Evolutionary conservation across 495 filamentous ascomycete genomes (phyloP).

Genomic region (Hyaloscypha finlandica): DNA sequence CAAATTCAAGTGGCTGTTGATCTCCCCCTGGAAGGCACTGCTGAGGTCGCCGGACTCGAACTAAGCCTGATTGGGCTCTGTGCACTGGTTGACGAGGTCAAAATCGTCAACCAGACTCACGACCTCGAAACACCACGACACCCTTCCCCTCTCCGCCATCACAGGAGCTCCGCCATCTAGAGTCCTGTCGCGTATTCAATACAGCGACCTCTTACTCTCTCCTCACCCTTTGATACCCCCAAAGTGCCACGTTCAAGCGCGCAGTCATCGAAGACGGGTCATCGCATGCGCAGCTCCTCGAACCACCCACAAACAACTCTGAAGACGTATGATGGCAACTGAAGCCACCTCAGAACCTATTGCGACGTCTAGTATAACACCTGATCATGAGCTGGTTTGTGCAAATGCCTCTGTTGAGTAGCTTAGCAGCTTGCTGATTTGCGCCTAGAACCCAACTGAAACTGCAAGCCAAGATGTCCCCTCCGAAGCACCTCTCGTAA

Average conservation of each 20-base stretch:
- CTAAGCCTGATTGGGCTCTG: no score
- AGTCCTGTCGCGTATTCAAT: constrained; percentile 18
- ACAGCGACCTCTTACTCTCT: constrained; percentile 25
- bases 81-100: no score
- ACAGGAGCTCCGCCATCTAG: constrained; percentile 25
- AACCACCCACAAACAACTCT: constrained; percentile 29
- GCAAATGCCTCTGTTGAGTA: neutral
- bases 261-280: constrained; percentile 30
- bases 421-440: constrained; percentile 17
- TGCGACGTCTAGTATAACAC: constrained; percentile 51
- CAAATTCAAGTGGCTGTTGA: neutral
- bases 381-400: constrained; percentile 50
- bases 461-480: constrained; percentile 42
- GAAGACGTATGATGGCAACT: constrained; percentile 59
- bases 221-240: constrained; percentile 13
- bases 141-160: constrained; percentile 18
- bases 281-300: constrained; percentile 37
- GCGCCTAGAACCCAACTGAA: constrained; percentile 32
- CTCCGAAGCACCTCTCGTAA: constrained; percentile 39
- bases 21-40: neutral
- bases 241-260: constrained; percentile 20
- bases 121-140: constrained; percentile 21
- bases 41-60: no score
- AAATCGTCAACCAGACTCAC: constrained; percentile 8
- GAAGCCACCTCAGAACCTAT: constrained; percentile 52